Evolutionary conservation across 345 rosid species (phyloP).

Genomic region (Carallia pectinifolia): DNA sequence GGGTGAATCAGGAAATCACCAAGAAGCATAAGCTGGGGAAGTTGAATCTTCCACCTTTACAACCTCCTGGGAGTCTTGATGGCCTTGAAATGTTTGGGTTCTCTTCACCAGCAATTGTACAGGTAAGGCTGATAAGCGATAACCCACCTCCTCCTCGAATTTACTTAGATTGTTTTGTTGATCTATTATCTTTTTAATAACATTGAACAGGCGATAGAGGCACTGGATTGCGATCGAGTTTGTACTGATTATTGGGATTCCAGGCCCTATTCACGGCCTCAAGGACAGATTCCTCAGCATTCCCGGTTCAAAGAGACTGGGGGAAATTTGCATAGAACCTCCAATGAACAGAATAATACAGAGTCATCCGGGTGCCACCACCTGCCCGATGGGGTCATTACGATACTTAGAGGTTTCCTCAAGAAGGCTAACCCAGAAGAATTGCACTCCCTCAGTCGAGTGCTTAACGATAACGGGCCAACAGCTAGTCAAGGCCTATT

Average conservation of each 20-base stretch:
- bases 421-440: constrained; percentile 77
- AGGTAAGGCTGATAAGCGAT: constrained; percentile 41
- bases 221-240: constrained; percentile 74
- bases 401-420: constrained; percentile 47
- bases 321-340: constrained; percentile 19
- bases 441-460: constrained; percentile 43
- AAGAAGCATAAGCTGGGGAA: constrained; percentile 80
- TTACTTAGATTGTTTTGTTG: not conserved
- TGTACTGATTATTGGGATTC: constrained; percentile 93
- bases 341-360: constrained; percentile 21
- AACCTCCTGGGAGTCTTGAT: constrained; percentile 96
- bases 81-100: constrained; percentile 98
- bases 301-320: constrained; percentile 31
- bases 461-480: constrained; percentile 38
- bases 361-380: constrained; percentile 22
- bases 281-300: constrained; percentile 59
- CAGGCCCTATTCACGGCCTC: constrained; percentile 89
- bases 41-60: constrained; percentile 78
- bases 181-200: not conserved
- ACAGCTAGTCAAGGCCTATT: constrained; percentile 36
- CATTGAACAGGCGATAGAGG: constrained; percentile 72
- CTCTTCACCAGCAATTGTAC: constrained; percentile 86
- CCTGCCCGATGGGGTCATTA: constrained; percentile 37
- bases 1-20: constrained; percentile 86
- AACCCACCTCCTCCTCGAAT: no score